Evolutionary conservation across 2,329 filamentous ascomycete species (phyloP), one percentile per base, ranked within the genome.

Genomic region (Beauveria pseudobassiana): DNA sequence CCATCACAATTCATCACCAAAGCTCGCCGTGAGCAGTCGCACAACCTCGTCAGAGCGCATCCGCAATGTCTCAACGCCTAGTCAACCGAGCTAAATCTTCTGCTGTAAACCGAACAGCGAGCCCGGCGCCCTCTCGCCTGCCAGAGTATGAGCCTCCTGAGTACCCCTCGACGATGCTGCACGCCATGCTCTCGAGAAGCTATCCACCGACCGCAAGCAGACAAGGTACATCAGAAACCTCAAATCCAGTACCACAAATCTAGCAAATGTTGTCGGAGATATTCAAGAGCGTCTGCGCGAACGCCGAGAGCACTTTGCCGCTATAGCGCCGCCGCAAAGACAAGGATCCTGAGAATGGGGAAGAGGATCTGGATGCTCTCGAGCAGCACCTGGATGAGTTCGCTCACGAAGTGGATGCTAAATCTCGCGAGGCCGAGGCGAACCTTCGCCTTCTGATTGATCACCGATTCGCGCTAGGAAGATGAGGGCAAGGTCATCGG

Each of bases 361-460:
- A 70, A 3, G 68, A 73, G 1, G 74, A 75, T 2, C 74, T 78
- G 64, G 65, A 71, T 38, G 68, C 70, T 1, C 68, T 79, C 1
- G 76, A 79, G 65, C 67, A 69, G 14, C 75, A 79, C 40, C 64
- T 79, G 8, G 66, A 66, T n/a, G 65, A 69, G 3, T 70, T 84
- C 3, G 73, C 78, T 24, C 65, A 65, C 0, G 67, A 75, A 12
- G 77, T 82, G 3, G 73, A 76, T 2, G 64, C 66, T 2, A 63
- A 83, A 30, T 82, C 81, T 1, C 67, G 71, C 9, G 70, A 74
- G 4, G 76, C 78, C 7, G 83, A 86, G 66, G 67, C 69, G 22
- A 75, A 78, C 0, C 69, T 82, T 34, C 77, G 83, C 14, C 68
- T 74, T 42, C 69, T 80, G 12, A 78, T 86, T 30, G 83, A 86